Base-by-base conservation (phyloP, 1,139 yeast genomes). In the Candida sp. region DNA sequence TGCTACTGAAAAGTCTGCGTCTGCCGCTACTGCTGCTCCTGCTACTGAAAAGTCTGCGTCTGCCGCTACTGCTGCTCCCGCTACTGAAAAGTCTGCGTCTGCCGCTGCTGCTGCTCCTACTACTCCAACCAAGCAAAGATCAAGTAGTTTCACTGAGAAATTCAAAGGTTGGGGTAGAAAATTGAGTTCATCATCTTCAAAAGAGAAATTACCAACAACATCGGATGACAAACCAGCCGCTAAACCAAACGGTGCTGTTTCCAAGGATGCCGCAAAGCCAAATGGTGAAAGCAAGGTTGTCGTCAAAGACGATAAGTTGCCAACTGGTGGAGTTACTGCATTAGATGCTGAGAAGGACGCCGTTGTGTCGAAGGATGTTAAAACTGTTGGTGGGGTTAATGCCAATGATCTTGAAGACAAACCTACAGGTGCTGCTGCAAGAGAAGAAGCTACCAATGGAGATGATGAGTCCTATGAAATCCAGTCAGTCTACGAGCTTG, bases 401-500 rank as follows among this genome's bases (percentile, higher is more conserved):
- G 58, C 50, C 32, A 53, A 49, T 41, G 55, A 55, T 43, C 17
- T 32, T 17, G 47, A 48, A 39, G 47, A 47, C 32, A 42, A 45
- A 46, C 38, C 54, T 31, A 47, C 45, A 17, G 43, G 34, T 12
- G 27, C 28, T 26, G 28, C 32, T 30, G 39, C 43, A 17, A 37
- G 31, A 35, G 47, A 27, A 33, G 48, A 61, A 26, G 59, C 50
- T 17, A 17, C 17, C 17, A 17, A 17, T 39, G 46, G 44, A 26
- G 60, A 49, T 32, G 55, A 52, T 41, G 63, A 63, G 37, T 62
- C 67, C 32, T 68, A 63, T 54, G 79, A 73, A 47, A 64, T 71
- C 37, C 69, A 68, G 56, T 75, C 83, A 5, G 73, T 80, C 9
- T 79, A 81, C 57, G 85, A 81, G 62, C 81, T 83, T 47, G 79